phyloP scores from a whole-genome alignment of 371 early-diverging fungal genomes.

The Basidiobolus meristosporus region DNA sequence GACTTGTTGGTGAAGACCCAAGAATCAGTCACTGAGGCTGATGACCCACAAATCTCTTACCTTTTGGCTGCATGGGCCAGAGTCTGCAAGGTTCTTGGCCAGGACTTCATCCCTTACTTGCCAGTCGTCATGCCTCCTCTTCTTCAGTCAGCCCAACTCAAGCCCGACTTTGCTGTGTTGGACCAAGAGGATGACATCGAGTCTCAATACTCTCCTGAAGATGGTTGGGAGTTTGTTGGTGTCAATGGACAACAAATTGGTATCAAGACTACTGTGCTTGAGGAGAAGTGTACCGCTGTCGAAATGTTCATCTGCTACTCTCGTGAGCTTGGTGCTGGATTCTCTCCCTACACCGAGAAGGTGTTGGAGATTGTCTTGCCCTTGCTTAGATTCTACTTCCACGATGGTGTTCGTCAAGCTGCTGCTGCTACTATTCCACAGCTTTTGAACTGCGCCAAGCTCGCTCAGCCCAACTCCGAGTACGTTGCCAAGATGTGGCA shows the following conservation, averaged over 20 bases:
- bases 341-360: constrained; percentile 61
- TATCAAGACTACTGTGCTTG: constrained; percentile 82
- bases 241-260: constrained; percentile 82
- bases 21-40: constrained; percentile 54
- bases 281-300: constrained; percentile 92
- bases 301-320: constrained; percentile 94
- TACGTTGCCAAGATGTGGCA: constrained; percentile 30
- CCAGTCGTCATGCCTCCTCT: constrained; percentile 88
- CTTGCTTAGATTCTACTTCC: constrained; percentile 86
- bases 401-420: constrained; percentile 85
- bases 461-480: constrained; percentile 15
- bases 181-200: constrained; percentile 77
- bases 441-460: constrained; percentile 43
- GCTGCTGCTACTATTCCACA: constrained; percentile 69
- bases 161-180: constrained; percentile 83
- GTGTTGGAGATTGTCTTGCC: constrained; percentile 72
- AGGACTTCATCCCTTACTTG: constrained; percentile 84
- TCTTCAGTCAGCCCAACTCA: constrained; percentile 57
- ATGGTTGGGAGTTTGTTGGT: constrained; percentile 88
- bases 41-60: constrained; percentile 83
- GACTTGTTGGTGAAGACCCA: constrained; percentile 65
- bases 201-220: constrained; percentile 68
- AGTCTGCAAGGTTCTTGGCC: constrained; percentile 82
- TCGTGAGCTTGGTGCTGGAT: constrained; percentile 72
- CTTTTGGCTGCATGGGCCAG: constrained; percentile 91